Percentiles rank a stretch among this genome's conserved stretches.
Evolutionary conservation across 2,329 filamentous ascomycete genomes (phyloP).

Genomic region (Pseudogymnoascus sp.): DNA sequence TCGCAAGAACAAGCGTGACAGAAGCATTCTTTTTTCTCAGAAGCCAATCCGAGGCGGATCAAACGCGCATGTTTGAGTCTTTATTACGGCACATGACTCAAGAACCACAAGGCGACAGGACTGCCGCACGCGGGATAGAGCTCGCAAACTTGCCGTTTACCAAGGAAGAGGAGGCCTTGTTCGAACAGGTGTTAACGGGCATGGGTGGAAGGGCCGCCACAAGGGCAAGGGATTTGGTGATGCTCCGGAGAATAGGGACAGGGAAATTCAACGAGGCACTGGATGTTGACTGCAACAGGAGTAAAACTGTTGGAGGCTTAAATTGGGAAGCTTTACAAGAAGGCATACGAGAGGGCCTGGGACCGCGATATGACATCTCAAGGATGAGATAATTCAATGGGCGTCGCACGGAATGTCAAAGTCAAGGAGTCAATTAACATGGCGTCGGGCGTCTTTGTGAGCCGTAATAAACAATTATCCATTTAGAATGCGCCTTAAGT

Average conservation of each 20-base stretch:
- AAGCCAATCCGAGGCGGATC: conserved; percentile 51
- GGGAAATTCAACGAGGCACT: conserved; percentile 47
- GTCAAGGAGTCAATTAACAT: background rate
- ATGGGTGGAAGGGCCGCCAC: conserved; percentile 57
- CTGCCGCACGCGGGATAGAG: conserved; percentile 54
- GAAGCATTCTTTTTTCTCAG: conserved; percentile 70
- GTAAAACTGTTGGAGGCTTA: conserved; percentile 21
- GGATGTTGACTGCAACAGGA: conserved; percentile 32
- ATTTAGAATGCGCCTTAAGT: background rate
- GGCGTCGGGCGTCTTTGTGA: background rate
- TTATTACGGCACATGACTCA: conserved; percentile 52
- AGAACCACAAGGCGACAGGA: conserved; percentile 30
- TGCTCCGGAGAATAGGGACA: conserved; percentile 64
- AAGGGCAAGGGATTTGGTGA: conserved; percentile 62
- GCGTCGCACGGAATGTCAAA: background rate
- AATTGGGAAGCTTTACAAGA: conserved; percentile 24
- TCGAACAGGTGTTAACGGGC: conserved; percentile 57
- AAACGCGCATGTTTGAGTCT: conserved; percentile 57
- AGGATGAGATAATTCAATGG: background rate
- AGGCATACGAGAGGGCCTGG: conserved; percentile 25
- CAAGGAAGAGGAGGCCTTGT: conserved; percentile 62
- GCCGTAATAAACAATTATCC: background rate
- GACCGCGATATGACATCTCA: conserved; percentile 15
- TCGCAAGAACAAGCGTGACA: conserved; percentile 57
- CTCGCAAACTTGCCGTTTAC: conserved; percentile 67